phyloP scores from a whole-genome alignment of 2,329 filamentous ascomycete species.

The Penicillium vulpinum region DNA sequence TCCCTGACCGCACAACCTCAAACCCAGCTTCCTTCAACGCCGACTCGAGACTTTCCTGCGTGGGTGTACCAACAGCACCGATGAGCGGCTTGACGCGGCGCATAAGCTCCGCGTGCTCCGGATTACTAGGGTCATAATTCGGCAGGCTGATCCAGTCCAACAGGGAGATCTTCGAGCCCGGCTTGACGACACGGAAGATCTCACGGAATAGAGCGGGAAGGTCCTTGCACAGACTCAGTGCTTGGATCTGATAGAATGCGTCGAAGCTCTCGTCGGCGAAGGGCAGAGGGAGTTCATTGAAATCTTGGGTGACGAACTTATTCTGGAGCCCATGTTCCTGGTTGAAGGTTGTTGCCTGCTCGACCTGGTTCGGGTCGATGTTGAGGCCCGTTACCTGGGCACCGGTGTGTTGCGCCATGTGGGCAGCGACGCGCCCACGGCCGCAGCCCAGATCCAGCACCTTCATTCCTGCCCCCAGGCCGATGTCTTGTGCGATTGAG shows the following conservation, averaged over 20 bases:
- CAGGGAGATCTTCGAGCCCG: constrained; percentile 52
- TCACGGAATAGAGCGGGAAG: constrained; percentile 50
- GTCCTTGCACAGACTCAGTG: constrained; percentile 55
- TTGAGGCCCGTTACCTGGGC: constrained; percentile 54
- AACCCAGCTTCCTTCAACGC: constrained; percentile 53
- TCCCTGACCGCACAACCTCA: constrained; percentile 50
- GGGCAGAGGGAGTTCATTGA: constrained; percentile 54
- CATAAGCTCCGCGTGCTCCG: constrained; percentile 54
- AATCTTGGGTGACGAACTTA: constrained; percentile 53
- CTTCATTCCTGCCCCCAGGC: constrained; percentile 47
- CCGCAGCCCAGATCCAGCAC: constrained; percentile 57
- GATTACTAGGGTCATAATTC: constrained; percentile 49
- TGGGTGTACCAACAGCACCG: constrained; percentile 57
- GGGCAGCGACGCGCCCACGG: constrained; percentile 55
- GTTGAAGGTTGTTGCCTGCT: constrained; percentile 50
- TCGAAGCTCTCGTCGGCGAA: constrained; percentile 54
- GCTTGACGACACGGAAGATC: constrained; percentile 52
- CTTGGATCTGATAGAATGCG: constrained; percentile 60
- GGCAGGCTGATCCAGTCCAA: constrained; percentile 57
- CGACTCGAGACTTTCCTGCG: constrained; percentile 49
- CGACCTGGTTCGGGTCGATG: constrained; percentile 56
- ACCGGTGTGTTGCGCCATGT: constrained; percentile 53
- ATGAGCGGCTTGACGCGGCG: constrained; percentile 57
- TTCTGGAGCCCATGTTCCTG: constrained; percentile 47
- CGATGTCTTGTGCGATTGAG: constrained; percentile 51